Evolutionary conservation across 2,329 filamentous ascomycete species (phyloP), one percentile per base, ranked within the genome.

Genomic region (Cytospora schulzeri): DNA sequence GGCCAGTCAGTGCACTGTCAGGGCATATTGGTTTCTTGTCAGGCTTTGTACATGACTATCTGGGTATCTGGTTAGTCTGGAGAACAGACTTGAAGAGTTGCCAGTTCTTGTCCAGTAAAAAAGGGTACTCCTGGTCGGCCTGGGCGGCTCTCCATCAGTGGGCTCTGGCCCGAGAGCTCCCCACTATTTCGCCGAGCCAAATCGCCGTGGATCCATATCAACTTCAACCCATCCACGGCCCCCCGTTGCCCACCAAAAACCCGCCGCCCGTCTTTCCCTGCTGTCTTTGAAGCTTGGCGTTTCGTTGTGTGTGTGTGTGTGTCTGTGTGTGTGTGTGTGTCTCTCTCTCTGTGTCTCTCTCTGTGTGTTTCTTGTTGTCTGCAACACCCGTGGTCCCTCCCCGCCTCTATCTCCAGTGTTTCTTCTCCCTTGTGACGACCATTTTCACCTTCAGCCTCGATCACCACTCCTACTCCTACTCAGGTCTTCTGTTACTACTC

Each of bases 181-280:
- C 82, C 82, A 85, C 83, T 82, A 83, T 85, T 84, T 79, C 76
- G 81, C 83, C 83, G 83, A 62, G 81, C 77, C 75, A 84, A 81
- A 83, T 74, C 80, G 82, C 83, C 83, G 82, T 77, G 73, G 74
- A 76, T 76, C 75, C 76, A 71, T 69, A 67, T 60, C 62, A 57
- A 63, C 56, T 55, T 66, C 63, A 63, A 66, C 60, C 54, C 62
- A 66, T 64, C 55, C 62, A 59, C 60, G 56, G 14, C 61, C 61
- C 63, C 67, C 60, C 19, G 19, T n/a, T n/a, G 35, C 35, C 11
- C 35, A 14, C 11, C 35, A 17, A 45, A 58, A 26, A 50, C 38
- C 55, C 57, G 60, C 53, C 57, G 63, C 51, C 56, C 60, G 64
- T 64, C 29, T 67, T n/a, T 56, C 63, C 67, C 63, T 51, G 57